Conservation (phyloP, 129 eudicot species). For the Saposhnikovia divaricata region DNA sequence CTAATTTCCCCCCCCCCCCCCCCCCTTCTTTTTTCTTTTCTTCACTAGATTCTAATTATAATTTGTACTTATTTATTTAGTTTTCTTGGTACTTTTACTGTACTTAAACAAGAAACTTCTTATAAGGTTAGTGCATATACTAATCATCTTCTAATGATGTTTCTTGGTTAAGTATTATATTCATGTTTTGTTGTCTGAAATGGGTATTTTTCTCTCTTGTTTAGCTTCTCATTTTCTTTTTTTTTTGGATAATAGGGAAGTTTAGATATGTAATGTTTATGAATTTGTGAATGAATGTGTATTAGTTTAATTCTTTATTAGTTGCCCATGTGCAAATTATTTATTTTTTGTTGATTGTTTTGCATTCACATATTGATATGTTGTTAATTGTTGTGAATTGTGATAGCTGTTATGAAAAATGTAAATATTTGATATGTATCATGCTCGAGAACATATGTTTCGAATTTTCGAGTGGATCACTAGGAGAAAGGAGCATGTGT, state of each 20-base stretch:
- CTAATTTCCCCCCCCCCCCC: background rate
- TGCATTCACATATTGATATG: background rate
- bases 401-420: too few relatives aligned
- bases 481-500: background rate
- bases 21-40: background rate
- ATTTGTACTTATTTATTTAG: background rate
- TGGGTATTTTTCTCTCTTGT: background rate
- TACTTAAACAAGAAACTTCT: background rate
- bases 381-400: too few relatives aligned
- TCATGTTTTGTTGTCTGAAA: background rate
- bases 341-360: background rate
- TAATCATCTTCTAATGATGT: background rate
- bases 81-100: background rate
- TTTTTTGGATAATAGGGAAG: background rate
- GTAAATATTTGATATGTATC: too few relatives aligned
- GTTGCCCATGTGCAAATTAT: background rate
- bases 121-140: background rate
- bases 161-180: background rate
- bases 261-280: background rate
- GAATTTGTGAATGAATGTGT: too few relatives aligned
- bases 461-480: background rate
- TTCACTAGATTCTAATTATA: background rate
- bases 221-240: background rate
- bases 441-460: background rate
- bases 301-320: background rate